Base-by-base conservation (phyloP, 139 green algal genomes). In the Eudorina sp. region DNA sequence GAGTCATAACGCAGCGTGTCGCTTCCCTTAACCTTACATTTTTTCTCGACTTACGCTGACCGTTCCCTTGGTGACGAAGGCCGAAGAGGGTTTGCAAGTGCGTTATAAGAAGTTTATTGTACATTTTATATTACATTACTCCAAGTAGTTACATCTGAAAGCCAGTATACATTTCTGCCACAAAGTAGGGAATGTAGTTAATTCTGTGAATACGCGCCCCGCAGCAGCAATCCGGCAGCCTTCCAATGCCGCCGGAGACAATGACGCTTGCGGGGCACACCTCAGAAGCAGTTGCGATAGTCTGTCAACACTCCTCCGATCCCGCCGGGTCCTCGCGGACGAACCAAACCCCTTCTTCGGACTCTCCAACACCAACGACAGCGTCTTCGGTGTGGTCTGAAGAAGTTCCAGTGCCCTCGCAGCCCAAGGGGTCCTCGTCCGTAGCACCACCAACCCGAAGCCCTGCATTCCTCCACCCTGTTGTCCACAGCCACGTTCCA, bases 401-500 rank as follows among this genome's bases (percentile, higher is more conserved):
- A 34, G 40, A 18, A 0, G 19, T 25, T 21, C 9, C 58, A n/a
- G 23, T 29, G 55, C 29, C 55, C 55, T 19, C 13, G 55, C 11
- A 31, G 55, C 4, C 18, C 4, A 66, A 27, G 19, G 55, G 13
- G 55, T n/a, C 11, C 55, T 9, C 48, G 48, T 55, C 48, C 48
- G 48, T 55, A 55, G 48, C 48, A 55, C 48, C 48, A 13, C 9
- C 48, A n/a, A n/a, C n/a, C n/a, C n/a, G n/a, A n/a, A n/a, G n/a
- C n/a, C n/a, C n/a, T n/a, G n/a, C n/a, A n/a, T n/a, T n/a, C n/a
- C n/a, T 79, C 19, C 70, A 79, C 40, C n/a, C 21, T 43, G 34
- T 90, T 3, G 31, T 85, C 4, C 58, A 83, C 51, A 23, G 70
- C 11, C 40, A 62, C 46, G 90, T 91, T 5, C 89, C 89, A 1